phyloP scores from a whole-genome alignment of 2,329 filamentous ascomycete genomes.

The Curvularia lunata region DNA sequence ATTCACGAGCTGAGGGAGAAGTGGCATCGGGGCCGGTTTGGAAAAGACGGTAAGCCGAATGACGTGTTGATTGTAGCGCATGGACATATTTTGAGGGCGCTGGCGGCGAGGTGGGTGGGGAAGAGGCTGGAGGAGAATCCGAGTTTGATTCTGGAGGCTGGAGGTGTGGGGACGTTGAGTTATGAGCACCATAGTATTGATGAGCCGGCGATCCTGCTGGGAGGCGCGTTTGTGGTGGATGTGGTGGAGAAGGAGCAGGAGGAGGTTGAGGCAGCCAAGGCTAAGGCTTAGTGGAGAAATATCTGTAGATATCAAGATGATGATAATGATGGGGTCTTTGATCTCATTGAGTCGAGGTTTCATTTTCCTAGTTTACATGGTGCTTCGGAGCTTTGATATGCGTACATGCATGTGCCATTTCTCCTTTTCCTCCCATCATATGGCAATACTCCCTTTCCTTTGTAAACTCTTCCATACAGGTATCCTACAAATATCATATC shows the following conservation, averaged over 20 bases:
- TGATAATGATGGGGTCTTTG: background rate
- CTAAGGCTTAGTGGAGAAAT: background rate
- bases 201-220: slow-evolving; percentile 59
- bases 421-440: background rate
- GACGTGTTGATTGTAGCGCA: slow-evolving; percentile 86
- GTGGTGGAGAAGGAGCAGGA: slow-evolving; percentile 52
- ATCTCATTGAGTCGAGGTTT: background rate
- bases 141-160: slow-evolving; percentile 77
- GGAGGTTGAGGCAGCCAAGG: slow-evolving; percentile 20
- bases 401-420: background rate
- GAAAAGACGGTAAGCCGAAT: slow-evolving; percentile 61
- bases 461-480: background rate
- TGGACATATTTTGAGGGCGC: slow-evolving; percentile 85
- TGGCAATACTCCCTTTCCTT: background rate
- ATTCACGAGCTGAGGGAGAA: slow-evolving; percentile 73
- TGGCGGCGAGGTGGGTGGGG: slow-evolving; percentile 84
- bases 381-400: background rate
- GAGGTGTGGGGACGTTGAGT: slow-evolving; percentile 59
- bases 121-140: slow-evolving; percentile 77
- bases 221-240: slow-evolving; percentile 59
- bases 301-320: background rate
- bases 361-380: background rate
- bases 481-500: too few relatives aligned
- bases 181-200: slow-evolving; percentile 59
- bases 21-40: slow-evolving; percentile 58